phyloP scores from a whole-genome alignment of 2,329 filamentous ascomycete species.

The Nothophaeocryptopus gaeumannii region DNA sequence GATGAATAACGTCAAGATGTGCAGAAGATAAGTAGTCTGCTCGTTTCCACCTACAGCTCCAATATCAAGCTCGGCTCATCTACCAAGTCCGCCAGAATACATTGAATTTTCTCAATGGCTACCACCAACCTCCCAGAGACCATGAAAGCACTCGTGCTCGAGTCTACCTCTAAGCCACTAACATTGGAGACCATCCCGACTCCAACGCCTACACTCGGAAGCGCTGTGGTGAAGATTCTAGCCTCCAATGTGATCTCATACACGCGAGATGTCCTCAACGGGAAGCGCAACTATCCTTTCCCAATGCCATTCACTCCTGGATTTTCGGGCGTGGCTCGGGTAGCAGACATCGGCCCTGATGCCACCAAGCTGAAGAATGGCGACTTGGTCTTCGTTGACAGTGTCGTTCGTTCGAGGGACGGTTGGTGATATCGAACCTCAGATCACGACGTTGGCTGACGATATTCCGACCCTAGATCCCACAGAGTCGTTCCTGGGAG shows the following conservation, averaged over 20 bases:
- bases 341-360: slow-evolving; percentile 39
- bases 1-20: too few relatives aligned
- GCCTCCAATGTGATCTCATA: slow-evolving; percentile 42
- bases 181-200: slow-evolving; percentile 15
- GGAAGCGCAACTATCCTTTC: slow-evolving; percentile 33
- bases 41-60: too few relatives aligned
- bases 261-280: slow-evolving; percentile 40
- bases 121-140: slow-evolving; percentile 8
- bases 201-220: slow-evolving; percentile 31
- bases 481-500: slow-evolving; percentile 31
- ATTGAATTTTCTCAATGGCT: too few relatives aligned
- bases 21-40: too few relatives aligned
- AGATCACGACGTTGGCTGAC: too few relatives aligned
- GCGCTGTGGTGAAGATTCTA: slow-evolving; percentile 38
- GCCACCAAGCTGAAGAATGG: slow-evolving; percentile 35
- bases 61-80: too few relatives aligned
- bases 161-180: slow-evolving; percentile 15
- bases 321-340: slow-evolving; percentile 35
- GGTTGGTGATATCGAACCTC: too few relatives aligned
- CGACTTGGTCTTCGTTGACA: slow-evolving; percentile 40
- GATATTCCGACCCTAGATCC: slow-evolving; percentile 19
- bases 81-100: too few relatives aligned
- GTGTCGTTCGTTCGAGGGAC: slow-evolving; percentile 39
- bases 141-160: slow-evolving; percentile 19
- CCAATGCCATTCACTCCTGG: slow-evolving; percentile 38